Evolutionary conservation across 805 yeast species (phyloP).

Genomic region (Kluyveromyces dobzhanskii): DNA sequence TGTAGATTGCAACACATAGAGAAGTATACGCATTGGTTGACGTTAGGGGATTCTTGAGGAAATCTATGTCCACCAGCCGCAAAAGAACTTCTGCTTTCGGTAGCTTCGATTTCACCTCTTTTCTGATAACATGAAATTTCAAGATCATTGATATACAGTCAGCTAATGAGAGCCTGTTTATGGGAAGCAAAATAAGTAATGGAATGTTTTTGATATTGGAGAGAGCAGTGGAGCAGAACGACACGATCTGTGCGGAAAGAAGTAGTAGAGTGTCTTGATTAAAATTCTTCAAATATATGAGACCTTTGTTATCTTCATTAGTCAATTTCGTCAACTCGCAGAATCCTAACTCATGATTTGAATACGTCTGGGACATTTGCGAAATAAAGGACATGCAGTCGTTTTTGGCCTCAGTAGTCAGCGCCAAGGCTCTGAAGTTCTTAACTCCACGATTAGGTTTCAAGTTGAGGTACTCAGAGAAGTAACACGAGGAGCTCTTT

Average conservation of each 20-base stretch:
- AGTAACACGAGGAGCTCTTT: slow-evolving; percentile 40
- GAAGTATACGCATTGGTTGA: slow-evolving; percentile 29
- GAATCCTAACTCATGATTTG: slow-evolving; percentile 28
- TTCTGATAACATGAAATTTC: slow-evolving; percentile 40
- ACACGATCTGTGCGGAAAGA: slow-evolving; percentile 37
- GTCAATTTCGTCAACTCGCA: slow-evolving; percentile 27
- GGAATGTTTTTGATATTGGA: slow-evolving; percentile 22
- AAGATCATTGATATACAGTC: slow-evolving; percentile 41
- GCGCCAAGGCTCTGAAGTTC: slow-evolving; percentile 42
- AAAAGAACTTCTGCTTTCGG: slow-evolving; percentile 23
- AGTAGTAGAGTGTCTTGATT: slow-evolving; percentile 42
- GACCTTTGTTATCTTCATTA: slow-evolving; percentile 22
- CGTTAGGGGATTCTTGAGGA: slow-evolving; percentile 30
- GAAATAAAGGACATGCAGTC: slow-evolving; percentile 26
- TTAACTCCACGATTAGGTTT: slow-evolving; percentile 45
- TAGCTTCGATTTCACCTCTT: slow-evolving; percentile 24
- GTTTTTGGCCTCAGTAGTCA: slow-evolving; percentile 28
- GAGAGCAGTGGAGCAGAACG: slow-evolving; percentile 26
- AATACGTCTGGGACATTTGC: slow-evolving; percentile 26
- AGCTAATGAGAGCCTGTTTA: slow-evolving; percentile 22
- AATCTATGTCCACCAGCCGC: slow-evolving; percentile 37
- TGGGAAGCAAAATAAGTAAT: slow-evolving; percentile 24
- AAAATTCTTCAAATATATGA: slow-evolving; percentile 19
- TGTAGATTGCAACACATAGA: slow-evolving; percentile 49
- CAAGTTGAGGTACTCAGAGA: slow-evolving; percentile 54